Conservation (phyloP, 306 rosid genomes). For the Quercus dentata region DNA sequence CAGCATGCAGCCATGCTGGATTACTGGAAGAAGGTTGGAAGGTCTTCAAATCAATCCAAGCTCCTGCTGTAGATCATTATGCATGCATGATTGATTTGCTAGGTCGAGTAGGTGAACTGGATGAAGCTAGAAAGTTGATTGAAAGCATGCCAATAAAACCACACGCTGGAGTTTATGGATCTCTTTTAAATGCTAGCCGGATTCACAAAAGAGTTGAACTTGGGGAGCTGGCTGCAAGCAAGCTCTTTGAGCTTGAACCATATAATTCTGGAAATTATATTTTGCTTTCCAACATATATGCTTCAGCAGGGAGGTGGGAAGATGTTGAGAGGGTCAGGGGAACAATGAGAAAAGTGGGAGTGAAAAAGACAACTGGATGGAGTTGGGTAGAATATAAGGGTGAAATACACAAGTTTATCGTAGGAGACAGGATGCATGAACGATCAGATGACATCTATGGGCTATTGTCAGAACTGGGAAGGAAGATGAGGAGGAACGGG, state of each 20-base stretch:
- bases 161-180: slow-evolving; percentile 68
- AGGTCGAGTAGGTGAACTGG: slow-evolving; percentile 59
- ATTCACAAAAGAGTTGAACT: slow-evolving; percentile 51
- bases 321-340: slow-evolving; percentile 58
- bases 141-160: slow-evolving; percentile 60
- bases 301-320: slow-evolving; percentile 59
- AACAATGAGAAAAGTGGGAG: slow-evolving; percentile 43
- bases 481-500: slow-evolving; percentile 37
- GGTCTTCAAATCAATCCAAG: slow-evolving; percentile 52
- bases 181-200: slow-evolving; percentile 57
- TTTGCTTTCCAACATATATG: slow-evolving; percentile 65
- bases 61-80: slow-evolving; percentile 63
- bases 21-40: slow-evolving; percentile 48
- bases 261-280: slow-evolving; percentile 54
- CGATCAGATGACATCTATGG: slow-evolving; percentile 35
- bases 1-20: slow-evolving; percentile 74
- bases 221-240: slow-evolving; percentile 59
- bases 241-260: slow-evolving; percentile 63
- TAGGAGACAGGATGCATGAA: slow-evolving; percentile 42
- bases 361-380: slow-evolving; percentile 51
- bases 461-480: slow-evolving; percentile 26
- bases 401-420: slow-evolving; percentile 40
- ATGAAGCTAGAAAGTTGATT: slow-evolving; percentile 51
- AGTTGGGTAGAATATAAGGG: slow-evolving; percentile 60
- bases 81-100: slow-evolving; percentile 69